Conservation (phyloP, 2,329 filamentous ascomycete genomes). For the Trichoderma atrobrunneum region DNA sequence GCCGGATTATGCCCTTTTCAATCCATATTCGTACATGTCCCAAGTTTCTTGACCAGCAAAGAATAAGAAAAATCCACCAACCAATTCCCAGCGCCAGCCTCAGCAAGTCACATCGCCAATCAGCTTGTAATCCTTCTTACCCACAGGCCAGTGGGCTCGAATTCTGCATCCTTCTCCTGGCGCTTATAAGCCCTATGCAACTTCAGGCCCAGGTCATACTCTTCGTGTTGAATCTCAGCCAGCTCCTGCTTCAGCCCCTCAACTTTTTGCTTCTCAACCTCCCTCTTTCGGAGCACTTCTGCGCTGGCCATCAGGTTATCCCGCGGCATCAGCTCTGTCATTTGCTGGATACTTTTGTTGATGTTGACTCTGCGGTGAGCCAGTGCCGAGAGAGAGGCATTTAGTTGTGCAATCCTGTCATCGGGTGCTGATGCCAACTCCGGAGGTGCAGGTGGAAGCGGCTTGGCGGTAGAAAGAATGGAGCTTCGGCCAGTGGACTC, state of each 20-base stretch:
- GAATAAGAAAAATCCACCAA: neutral
- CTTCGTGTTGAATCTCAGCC: conserved; percentile 69
- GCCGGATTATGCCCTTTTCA: neutral
- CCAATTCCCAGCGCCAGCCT: neutral
- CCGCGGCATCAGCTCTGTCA: conserved; percentile 73
- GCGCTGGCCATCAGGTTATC: conserved; percentile 66
- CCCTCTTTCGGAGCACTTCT: conserved; percentile 57
- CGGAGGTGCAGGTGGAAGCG: conserved; percentile 59
- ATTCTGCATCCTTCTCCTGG: conserved; percentile 63
- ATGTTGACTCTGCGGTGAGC: conserved; percentile 69
- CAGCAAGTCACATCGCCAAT: conserved; percentile 23
- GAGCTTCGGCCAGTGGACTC: conserved; percentile 29
- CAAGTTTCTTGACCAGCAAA: neutral
- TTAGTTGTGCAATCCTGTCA: conserved; percentile 65
- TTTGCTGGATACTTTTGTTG: conserved; percentile 68
- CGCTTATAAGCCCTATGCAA: conserved; percentile 73
- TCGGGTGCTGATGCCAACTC: conserved; percentile 50
- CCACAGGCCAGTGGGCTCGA: conserved; percentile 70
- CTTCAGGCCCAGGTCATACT: conserved; percentile 75
- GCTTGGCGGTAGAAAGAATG: conserved; percentile 49
- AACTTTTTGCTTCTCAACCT: conserved; percentile 62
- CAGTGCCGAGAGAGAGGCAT: conserved; percentile 63
- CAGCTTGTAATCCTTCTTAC: conserved; percentile 71
- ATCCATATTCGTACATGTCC: neutral
- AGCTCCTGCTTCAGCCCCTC: conserved; percentile 64